phyloP scores from a whole-genome alignment of 2,329 filamentous ascomycete species.

The Pestalotiopsis sp. region DNA sequence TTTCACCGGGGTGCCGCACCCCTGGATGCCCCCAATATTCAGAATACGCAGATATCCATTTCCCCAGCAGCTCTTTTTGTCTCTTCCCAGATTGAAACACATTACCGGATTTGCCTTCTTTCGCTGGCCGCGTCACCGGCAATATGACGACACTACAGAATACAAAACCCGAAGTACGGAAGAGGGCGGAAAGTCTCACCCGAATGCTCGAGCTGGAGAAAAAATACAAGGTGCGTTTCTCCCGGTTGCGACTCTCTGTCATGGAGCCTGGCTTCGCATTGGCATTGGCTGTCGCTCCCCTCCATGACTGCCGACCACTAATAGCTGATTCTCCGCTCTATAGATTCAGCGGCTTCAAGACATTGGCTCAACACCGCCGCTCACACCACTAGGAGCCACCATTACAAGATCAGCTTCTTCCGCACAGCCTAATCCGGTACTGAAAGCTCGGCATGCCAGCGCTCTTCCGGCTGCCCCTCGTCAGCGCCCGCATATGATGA shows the following conservation, averaged over 20 bases:
- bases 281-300: constrained; percentile 16
- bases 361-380: constrained; percentile 26
- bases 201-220: constrained; percentile 64
- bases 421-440: constrained; percentile 27
- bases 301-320: constrained; percentile 28
- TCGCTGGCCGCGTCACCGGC: constrained; percentile 14
- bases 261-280: neutral
- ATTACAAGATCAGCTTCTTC: constrained; percentile 28
- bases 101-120: constrained; percentile 6
- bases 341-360: constrained; percentile 41
- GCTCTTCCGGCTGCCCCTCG: constrained; percentile 34
- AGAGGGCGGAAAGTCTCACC: constrained; percentile 53
- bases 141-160: constrained; percentile 34
- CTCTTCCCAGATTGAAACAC: constrained; percentile 11
- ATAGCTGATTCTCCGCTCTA: constrained; percentile 28
- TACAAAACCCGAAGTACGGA: constrained; percentile 25
- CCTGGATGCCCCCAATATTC: constrained; percentile 3
- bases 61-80: neutral
- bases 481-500: constrained; percentile 31
- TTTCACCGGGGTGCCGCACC: constrained; percentile 11
- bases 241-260: constrained; percentile 26
- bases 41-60: constrained; percentile 11
- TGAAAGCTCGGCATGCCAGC: constrained; percentile 34
- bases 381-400: constrained; percentile 28
- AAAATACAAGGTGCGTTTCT: constrained; percentile 54